Evolutionary conservation across 176 grass and related monocot genomes (phyloP).

Genomic region (Leersia perrieri): DNA sequence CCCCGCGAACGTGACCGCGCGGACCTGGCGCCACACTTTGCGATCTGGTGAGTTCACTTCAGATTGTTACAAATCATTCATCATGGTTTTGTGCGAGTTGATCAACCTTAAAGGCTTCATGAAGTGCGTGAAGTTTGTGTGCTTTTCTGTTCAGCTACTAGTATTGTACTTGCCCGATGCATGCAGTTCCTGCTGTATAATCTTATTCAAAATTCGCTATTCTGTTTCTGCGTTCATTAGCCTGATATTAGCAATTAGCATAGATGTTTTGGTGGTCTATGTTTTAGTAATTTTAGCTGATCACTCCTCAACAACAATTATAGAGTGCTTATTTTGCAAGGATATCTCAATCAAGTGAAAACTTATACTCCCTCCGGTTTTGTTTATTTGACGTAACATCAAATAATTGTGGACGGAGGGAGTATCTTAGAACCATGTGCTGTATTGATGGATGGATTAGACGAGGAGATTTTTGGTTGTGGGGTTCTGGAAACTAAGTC

Average conservation of each 20-base stretch:
- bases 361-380: no score
- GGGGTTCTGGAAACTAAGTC: background rate
- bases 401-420: no score
- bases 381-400: no score
- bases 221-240: background rate
- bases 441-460: background rate
- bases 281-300: background rate
- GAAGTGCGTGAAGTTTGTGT: background rate
- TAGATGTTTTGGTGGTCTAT: background rate
- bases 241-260: background rate
- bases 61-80: background rate
- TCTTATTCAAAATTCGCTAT: background rate
- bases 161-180: background rate
- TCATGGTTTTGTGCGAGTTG: background rate
- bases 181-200: background rate
- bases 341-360: conserved; percentile 7
- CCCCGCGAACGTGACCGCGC: conserved; percentile 51
- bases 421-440: background rate
- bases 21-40: conserved; percentile 53
- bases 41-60: conserved; percentile 52
- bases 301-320: background rate
- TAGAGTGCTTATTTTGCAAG: background rate
- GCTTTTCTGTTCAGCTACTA: no score
- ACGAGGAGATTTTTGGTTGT: background rate
- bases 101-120: background rate